These are phyloP conservation scores for Xylaria acuta DNA, from an alignment of 495 filamentous ascomycete species.

Conservation along the genomic window DNA sequence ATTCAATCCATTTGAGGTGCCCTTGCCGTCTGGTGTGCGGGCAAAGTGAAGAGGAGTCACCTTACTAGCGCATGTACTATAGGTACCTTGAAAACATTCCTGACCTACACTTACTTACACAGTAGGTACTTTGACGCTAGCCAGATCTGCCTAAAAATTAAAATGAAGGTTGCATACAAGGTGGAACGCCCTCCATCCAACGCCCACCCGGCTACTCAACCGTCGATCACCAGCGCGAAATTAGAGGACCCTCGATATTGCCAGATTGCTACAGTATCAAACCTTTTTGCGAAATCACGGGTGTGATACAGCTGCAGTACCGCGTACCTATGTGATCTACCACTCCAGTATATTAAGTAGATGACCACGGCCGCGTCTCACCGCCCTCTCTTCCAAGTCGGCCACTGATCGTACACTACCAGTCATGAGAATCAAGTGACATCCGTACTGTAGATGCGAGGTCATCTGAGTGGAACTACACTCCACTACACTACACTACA, in stretches of 20 bases:
- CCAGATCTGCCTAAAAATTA: conserved; percentile 20
- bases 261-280: conserved; percentile 19
- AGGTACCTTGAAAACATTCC: too few relatives aligned
- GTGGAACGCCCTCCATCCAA: conserved; percentile 9
- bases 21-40: neutral
- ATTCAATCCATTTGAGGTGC: too few relatives aligned
- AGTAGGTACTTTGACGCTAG: conserved; percentile 11
- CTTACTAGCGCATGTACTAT: too few relatives aligned
- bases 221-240: conserved; percentile 27
- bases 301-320: conserved; percentile 19
- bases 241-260: conserved; percentile 27
- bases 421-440: conserved; percentile 11
- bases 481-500: too few relatives aligned
- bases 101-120: too few relatives aligned
- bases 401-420: neutral
- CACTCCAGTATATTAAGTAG: conserved; percentile 2
- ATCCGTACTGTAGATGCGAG: neutral
- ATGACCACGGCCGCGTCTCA: conserved; percentile 3
- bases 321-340: neutral
- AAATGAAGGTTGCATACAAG: conserved; percentile 28
- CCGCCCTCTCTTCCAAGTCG: neutral
- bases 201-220: conserved; percentile 26
- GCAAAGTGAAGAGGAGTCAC: neutral
- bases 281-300: conserved; percentile 9
- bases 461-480: conserved; percentile 12